phyloP scores from a whole-genome alignment of 2,329 filamentous ascomycete genomes.

The Microcyclospora pomicola region DNA sequence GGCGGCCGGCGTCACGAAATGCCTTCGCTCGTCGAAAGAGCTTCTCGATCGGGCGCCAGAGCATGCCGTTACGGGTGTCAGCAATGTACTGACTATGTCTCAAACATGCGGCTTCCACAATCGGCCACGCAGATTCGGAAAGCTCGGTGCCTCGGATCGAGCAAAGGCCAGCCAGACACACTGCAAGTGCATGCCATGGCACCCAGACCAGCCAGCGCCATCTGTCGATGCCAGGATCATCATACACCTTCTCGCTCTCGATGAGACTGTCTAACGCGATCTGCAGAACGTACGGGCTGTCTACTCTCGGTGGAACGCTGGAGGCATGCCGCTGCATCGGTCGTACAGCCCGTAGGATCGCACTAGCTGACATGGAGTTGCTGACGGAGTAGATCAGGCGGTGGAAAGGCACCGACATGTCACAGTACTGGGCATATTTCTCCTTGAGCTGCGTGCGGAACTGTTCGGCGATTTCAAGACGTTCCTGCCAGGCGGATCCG shows the following conservation, averaged over 20 bases:
- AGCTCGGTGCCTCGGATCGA: slow-evolving; percentile 32
- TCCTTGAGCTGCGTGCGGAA: slow-evolving; percentile 12
- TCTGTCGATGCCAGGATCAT: slow-evolving; percentile 24
- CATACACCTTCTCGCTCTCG: slow-evolving; percentile 21
- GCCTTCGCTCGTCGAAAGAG: slow-evolving; percentile 35
- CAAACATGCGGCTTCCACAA: slow-evolving; percentile 34
- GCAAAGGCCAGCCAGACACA: slow-evolving; percentile 40
- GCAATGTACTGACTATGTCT: slow-evolving; percentile 34
- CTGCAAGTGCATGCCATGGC: slow-evolving; percentile 43
- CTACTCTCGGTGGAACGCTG: slow-evolving; percentile 16
- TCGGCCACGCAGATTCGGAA: slow-evolving; percentile 37
- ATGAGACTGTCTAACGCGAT: slow-evolving; percentile 35
- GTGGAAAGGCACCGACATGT: slow-evolving; percentile 11
- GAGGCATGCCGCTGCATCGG: slow-evolving; percentile 14
- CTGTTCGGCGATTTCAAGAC: slow-evolving; percentile 16
- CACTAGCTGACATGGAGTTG: slow-evolving; percentile 13
- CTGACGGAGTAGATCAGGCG: slow-evolving; percentile 11
- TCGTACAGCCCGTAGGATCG: slow-evolving; percentile 18
- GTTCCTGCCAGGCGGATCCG: slow-evolving; percentile 16
- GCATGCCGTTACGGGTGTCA: slow-evolving; percentile 35
- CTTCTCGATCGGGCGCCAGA: slow-evolving; percentile 43
- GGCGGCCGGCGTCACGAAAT: slow-evolving; percentile 12
- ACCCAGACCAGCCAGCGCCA: slow-evolving; percentile 41
- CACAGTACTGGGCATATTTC: slow-evolving; percentile 14
- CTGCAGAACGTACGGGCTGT: slow-evolving; percentile 19